phyloP scores from a whole-genome alignment of 352 stramenopile species.

The Phytopythium oedochilum region DNA sequence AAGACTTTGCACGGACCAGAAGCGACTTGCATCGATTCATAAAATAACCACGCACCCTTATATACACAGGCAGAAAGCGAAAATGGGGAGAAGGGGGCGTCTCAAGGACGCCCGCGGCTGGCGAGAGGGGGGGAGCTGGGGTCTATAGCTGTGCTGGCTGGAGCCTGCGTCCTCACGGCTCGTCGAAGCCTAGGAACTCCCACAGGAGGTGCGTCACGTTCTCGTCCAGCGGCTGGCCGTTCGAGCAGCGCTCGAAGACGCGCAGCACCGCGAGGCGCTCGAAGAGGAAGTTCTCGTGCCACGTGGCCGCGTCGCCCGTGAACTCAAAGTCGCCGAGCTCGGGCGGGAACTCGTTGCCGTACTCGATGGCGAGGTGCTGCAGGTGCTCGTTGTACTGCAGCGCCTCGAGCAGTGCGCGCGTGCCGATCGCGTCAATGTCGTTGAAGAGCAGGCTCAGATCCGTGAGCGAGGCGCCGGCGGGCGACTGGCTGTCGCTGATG shows the following conservation, averaged over 20 bases:
- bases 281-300: constrained; percentile 43
- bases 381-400: constrained; percentile 50
- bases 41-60: constrained; percentile 7
- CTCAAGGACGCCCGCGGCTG: neutral
- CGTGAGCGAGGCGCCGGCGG: constrained; percentile 30
- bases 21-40: no score
- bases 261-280: constrained; percentile 39
- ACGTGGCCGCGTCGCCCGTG: constrained; percentile 33
- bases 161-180: constrained; percentile 14
- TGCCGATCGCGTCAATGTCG: constrained; percentile 47
- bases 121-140: no score
- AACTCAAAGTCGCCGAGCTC: constrained; percentile 48
- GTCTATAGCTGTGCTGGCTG: constrained; percentile 1
- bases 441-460: constrained; percentile 51
- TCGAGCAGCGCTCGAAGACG: constrained; percentile 43
- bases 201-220: constrained; percentile 44
- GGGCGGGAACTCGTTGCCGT: constrained; percentile 47
- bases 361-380: constrained; percentile 45
- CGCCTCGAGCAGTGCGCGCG: constrained; percentile 38
- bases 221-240: constrained; percentile 30
- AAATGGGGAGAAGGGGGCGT: neutral
- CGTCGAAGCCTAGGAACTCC: constrained; percentile 47
- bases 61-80: neutral
- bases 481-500: constrained; percentile 42
- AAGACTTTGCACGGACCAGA: no score